These are phyloP conservation scores for Hymenoscyphus infarciens DNA, from an alignment of 2,329 filamentous ascomycete species.

Conservation along the genomic window DNA sequence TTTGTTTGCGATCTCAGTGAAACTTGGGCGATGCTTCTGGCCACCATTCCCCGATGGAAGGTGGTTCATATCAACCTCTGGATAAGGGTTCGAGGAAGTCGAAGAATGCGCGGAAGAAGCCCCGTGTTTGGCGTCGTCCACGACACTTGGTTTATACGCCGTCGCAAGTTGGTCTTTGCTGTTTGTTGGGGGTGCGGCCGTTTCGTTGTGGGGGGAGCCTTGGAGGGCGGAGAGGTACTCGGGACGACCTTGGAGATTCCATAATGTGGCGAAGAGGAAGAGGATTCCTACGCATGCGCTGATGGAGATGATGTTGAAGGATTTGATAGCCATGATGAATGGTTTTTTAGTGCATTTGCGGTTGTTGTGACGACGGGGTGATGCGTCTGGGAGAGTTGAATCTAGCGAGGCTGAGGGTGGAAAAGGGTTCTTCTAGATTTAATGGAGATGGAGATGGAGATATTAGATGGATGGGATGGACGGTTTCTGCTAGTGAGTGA, in stretches of 20 bases:
- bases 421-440: no score
- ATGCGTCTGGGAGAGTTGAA: not conserved
- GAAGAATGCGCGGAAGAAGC: no score
- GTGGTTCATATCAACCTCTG: not conserved
- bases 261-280: conserved; percentile 3
- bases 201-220: no score
- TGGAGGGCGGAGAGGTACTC: not conserved
- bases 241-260: conserved; percentile 5
- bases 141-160: no score
- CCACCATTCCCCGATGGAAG: not conserved
- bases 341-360: not conserved
- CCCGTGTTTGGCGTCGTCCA: no score
- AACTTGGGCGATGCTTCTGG: not conserved
- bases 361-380: not conserved
- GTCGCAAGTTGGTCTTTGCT: not conserved
- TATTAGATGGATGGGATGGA: no score
- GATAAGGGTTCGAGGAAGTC: no score
- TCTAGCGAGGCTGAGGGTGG: no score
- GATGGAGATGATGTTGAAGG: conserved; percentile 3
- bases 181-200: no score
- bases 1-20: not conserved
- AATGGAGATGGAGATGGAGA: no score
- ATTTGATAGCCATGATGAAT: not conserved
- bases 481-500: no score
- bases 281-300: not conserved